phyloP scores from a whole-genome alignment of 129 eudicot species.

The Rutidosis leptorrhynchoides region DNA sequence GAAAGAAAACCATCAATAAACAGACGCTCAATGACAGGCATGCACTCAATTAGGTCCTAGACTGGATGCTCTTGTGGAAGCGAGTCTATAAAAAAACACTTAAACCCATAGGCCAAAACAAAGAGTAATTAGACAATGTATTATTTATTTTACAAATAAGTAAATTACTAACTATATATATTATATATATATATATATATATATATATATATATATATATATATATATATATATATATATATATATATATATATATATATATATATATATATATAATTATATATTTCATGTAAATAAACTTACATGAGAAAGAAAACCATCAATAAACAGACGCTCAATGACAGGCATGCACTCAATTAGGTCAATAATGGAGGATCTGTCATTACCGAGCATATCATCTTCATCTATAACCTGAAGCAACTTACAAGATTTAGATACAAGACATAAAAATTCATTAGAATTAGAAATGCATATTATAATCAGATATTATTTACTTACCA shows the following conservation, averaged over 20 bases:
- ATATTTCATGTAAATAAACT: too few species aligned
- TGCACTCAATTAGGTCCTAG: background rate
- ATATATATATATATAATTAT: too few species aligned
- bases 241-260: too few species aligned
- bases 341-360: background rate
- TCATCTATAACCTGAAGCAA: background rate
- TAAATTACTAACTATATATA: background rate
- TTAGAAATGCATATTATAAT: background rate
- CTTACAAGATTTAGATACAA: background rate
- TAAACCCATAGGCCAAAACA: too few species aligned
- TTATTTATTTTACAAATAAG: background rate
- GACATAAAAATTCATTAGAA: background rate
- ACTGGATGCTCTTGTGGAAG: slow-evolving; percentile 5
- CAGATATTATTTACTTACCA: background rate
- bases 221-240: too few species aligned
- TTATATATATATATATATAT: too few species aligned
- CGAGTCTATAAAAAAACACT: background rate
- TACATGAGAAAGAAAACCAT: too few species aligned
- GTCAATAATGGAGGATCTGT: background rate
- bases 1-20: too few species aligned
- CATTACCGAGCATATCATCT: background rate
- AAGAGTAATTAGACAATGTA: background rate
- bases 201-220: too few species aligned
- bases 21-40: background rate
- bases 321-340: background rate